phyloP scores from a whole-genome alignment of 345 rosid genomes.

The Cardiospermum halicacabum region DNA sequence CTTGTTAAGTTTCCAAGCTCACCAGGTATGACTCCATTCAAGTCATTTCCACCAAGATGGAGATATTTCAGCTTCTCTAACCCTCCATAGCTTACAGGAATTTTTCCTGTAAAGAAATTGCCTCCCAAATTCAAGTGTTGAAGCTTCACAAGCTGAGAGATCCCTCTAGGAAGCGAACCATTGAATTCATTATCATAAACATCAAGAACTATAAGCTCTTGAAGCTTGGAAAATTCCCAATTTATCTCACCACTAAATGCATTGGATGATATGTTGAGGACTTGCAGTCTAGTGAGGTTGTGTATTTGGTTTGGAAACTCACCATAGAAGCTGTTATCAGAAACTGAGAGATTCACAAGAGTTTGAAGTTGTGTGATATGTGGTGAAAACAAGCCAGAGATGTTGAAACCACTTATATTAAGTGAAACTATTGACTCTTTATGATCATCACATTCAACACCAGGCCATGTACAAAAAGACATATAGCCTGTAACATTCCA shows the following conservation, averaged over 20 bases:
- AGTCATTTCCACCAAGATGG: constrained; percentile 75
- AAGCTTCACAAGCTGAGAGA: constrained; percentile 39
- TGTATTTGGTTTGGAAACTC: constrained; percentile 32
- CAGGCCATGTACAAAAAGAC: constrained; percentile 50
- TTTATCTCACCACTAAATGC: constrained; percentile 54
- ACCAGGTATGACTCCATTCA: constrained; percentile 61
- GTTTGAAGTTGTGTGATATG: constrained; percentile 33
- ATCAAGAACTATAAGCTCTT: constrained; percentile 52
- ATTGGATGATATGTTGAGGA: constrained; percentile 73
- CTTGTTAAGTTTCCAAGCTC: constrained; percentile 66
- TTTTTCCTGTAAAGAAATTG: constrained; percentile 69
- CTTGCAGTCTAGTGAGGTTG: constrained; percentile 38
- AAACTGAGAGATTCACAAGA: constrained; percentile 38
- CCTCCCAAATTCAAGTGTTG: constrained; percentile 77
- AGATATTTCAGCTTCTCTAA: constrained; percentile 52
- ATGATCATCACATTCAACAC: constrained; percentile 37
- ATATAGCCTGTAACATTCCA: constrained; percentile 52
- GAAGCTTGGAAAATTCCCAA: constrained; percentile 45
- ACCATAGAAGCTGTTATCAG: constrained; percentile 57
- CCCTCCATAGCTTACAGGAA: constrained; percentile 58
- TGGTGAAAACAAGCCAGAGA: constrained; percentile 55
- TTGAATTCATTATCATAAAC: constrained; percentile 80
- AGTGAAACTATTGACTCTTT: constrained; percentile 43
- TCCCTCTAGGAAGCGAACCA: constrained; percentile 54
- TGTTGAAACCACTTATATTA: constrained; percentile 48